A percentile compares a stretch with the other conserved stretches of the same genome.
Evolutionary conservation across 2,329 filamentous ascomycete genomes (phyloP).

Genomic region (Sordariomycetes sp.): DNA sequence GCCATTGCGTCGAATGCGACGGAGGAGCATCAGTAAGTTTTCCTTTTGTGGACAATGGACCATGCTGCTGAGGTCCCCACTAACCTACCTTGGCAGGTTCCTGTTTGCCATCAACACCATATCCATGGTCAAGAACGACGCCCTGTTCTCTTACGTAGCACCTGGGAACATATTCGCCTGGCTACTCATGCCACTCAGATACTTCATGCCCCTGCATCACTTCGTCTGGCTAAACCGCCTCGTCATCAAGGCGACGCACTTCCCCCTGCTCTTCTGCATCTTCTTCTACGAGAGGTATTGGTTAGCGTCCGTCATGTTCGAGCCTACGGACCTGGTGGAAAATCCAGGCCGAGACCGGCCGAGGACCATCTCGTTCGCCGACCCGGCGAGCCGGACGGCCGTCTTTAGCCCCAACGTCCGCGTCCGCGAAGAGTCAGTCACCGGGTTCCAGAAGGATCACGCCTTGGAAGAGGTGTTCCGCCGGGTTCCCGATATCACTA

Average conservation of each 20-base stretch:
- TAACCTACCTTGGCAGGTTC: constrained; percentile 34
- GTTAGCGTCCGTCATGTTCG: constrained; percentile 62
- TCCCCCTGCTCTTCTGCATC: constrained; percentile 75
- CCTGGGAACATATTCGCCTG: constrained; percentile 87
- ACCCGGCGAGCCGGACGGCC: constrained; percentile 39
- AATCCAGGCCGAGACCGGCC: constrained; percentile 39
- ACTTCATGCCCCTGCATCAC: constrained; percentile 62
- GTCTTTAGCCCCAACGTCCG: constrained; percentile 63
- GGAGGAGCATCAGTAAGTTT: constrained; percentile 63
- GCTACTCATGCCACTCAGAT: constrained; percentile 73
- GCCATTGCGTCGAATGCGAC: constrained; percentile 85
- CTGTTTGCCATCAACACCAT: constrained; percentile 94
- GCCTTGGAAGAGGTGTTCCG: constrained; percentile 88
- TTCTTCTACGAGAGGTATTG: constrained; percentile 77
- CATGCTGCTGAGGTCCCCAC: background rate
- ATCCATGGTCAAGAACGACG: constrained; percentile 97
- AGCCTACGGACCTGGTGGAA: constrained; percentile 78
- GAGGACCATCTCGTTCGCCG: constrained; percentile 41
- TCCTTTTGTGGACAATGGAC: no score
- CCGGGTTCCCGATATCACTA: constrained; percentile 50
- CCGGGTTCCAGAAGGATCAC: constrained; percentile 78
- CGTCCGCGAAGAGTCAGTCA: constrained; percentile 73
- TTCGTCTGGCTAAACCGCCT: constrained; percentile 83
- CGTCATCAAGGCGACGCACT: constrained; percentile 82
- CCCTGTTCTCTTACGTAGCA: constrained; percentile 84